A percentile compares a stretch with the other conserved stretches of the same genome.
Evolutionary conservation across 2,329 filamentous ascomycete genomes (phyloP).

Genomic region (Paraconiothyrium brasiliense): DNA sequence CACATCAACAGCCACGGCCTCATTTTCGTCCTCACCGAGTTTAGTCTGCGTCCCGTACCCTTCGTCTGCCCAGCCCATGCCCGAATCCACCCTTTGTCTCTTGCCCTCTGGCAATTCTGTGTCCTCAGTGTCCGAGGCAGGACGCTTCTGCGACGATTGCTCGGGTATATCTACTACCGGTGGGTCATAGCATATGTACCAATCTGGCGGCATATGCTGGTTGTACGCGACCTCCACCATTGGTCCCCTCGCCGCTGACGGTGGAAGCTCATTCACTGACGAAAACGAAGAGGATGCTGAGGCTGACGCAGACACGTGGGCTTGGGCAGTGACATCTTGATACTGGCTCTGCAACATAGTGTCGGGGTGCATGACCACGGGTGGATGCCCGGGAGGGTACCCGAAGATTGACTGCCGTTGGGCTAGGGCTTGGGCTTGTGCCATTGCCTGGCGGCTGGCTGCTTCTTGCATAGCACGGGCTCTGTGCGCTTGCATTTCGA

Average conservation of each 20-base stretch:
- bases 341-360: not conserved
- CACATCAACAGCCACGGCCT: not conserved
- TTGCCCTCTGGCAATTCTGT: not conserved
- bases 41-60: not conserved
- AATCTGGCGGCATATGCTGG: not conserved
- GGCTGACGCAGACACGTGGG: not conserved
- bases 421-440: not conserved
- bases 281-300: not conserved
- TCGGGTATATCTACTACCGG: not conserved
- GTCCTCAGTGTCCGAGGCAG: not conserved
- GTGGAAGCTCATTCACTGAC: not conserved
- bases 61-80: constrained; percentile 6
- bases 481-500: not conserved
- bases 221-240: not conserved
- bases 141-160: not conserved
- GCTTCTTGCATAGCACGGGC: not conserved
- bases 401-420: not conserved
- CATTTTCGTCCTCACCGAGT: not conserved
- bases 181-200: not conserved
- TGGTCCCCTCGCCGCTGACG: not conserved
- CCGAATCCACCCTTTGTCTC: constrained; percentile 10
- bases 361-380: not conserved
- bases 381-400: not conserved
- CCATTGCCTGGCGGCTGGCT: not conserved
- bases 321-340: not conserved